phyloP scores from a whole-genome alignment of 495 filamentous ascomycete species.

The Neurospora sublineolata region DNA sequence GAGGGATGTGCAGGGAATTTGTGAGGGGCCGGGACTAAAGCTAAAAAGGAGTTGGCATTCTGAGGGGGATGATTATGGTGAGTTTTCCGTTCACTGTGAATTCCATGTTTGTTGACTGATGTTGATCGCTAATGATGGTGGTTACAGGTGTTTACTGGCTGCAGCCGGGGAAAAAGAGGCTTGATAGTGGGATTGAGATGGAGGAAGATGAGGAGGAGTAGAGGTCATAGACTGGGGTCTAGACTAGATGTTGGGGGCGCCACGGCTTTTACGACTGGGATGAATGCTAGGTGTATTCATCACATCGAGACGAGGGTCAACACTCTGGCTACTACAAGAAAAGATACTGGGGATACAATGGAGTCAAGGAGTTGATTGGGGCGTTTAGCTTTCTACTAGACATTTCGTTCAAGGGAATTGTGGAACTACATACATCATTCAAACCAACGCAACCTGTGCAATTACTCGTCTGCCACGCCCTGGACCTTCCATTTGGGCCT shows the following conservation, averaged over 20 bases:
- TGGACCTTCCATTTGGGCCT: not conserved
- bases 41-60: conserved; percentile 1
- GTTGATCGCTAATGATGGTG: not conserved
- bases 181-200: conserved; percentile 7
- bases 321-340: not conserved
- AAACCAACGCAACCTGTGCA: not conserved
- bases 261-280: not conserved
- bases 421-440: not conserved
- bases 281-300: not conserved
- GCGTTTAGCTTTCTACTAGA: not conserved
- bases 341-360: not conserved
- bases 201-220: not conserved
- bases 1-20: not conserved
- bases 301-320: not conserved
- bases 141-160: conserved; percentile 6
- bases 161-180: not conserved
- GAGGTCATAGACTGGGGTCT: no score
- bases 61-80: conserved; percentile 6
- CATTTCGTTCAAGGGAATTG: not conserved
- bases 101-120: not conserved
- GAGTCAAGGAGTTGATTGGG: not conserved
- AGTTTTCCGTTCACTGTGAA: not conserved
- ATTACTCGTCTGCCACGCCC: not conserved
- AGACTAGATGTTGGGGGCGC: not conserved
- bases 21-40: not conserved